A percentile compares a stretch with the other conserved stretches of the same genome.
Conservation (phyloP, 352 stramenopile species). For the Phytophthora palmivora region DNA sequence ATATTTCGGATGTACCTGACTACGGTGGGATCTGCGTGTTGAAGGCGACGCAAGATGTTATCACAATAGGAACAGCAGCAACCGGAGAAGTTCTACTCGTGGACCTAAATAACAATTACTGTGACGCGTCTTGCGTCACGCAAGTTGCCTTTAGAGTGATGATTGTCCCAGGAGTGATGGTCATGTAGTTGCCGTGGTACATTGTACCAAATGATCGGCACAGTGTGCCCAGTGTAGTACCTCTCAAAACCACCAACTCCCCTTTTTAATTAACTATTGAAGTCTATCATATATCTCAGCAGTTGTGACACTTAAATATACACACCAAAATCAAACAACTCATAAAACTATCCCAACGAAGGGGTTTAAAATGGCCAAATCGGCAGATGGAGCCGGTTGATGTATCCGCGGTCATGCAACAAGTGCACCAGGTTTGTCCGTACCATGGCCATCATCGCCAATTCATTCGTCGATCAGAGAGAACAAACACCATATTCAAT, state of each 20-base stretch:
- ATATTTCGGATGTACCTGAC: neutral
- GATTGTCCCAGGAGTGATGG: neutral
- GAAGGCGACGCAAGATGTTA: neutral
- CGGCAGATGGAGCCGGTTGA: conserved; percentile 10
- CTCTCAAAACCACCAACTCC: too few species aligned
- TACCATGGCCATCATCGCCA: conserved; percentile 19
- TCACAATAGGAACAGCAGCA: neutral
- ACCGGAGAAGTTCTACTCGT: too few species aligned
- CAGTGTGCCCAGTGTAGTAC: conserved; percentile 12
- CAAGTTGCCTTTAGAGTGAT: neutral
- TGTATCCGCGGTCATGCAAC: conserved; percentile 9
- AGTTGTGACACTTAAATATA: neutral
- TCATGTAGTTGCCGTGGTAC: conserved; percentile 5
- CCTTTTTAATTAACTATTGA: too few species aligned
- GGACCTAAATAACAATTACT: too few species aligned
- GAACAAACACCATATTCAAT: neutral
- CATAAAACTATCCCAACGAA: too few species aligned
- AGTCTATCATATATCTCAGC: conserved; percentile 1
- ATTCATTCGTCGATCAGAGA: conserved; percentile 28
- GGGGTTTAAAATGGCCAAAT: too few species aligned
- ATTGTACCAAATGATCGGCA: neutral
- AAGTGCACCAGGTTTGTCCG: neutral
- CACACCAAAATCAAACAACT: too few species aligned
- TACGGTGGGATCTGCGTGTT: neutral
- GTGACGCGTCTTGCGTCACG: neutral